Evolutionary conservation across 306 rosid genomes (phyloP), one percentile per base, ranked within the genome.

Genomic region (Trifolium fragiferum): DNA sequence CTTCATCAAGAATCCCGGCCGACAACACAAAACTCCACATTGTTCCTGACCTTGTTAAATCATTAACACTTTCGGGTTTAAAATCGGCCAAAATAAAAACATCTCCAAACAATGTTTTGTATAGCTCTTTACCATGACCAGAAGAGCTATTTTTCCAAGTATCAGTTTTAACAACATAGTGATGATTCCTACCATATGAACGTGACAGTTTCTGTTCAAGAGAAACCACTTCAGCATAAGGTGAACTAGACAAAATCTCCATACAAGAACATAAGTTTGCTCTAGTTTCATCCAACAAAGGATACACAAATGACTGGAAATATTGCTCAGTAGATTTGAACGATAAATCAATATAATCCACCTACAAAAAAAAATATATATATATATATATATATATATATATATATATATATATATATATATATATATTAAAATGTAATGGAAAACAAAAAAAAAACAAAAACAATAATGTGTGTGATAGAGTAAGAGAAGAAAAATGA

Each of bases 241-340:
- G 96, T 2, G 86, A 84, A 68, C 51, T 59, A 8, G 76, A 21
- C 16, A 92, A 60, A 8, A 66, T 66, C 21, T 87, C 90, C 96
- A 92, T 78, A 65, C 85, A 82, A 0, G 89, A 82, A 41, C 81
- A 68, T n/a, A 92, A 12, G 1, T 84, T 70, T 5, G 90, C 90
- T 60, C 96, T 66, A 14, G 91, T 86, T 75, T 92, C 97, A 64
- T 92, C 96, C 82, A 92, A 51, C 14, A 92, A 82, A 1, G 91
- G 96, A 77, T 84, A 72, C 38, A 72, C 65, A 53, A 63, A 86
- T 12, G 88, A 89, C 7, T 38, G 76, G 49, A 86, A 80, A 78
- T 87, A 92, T 9, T 82, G 84, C 25, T 25, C 3, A 70, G 73
- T 80, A 0, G 93, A 86, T 6, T 60, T 21, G 63, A 89, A 92